These are phyloP conservation scores for Gastrolobium bilobum DNA, from an alignment of 306 rosid species.

Conservation along the genomic window DNA sequence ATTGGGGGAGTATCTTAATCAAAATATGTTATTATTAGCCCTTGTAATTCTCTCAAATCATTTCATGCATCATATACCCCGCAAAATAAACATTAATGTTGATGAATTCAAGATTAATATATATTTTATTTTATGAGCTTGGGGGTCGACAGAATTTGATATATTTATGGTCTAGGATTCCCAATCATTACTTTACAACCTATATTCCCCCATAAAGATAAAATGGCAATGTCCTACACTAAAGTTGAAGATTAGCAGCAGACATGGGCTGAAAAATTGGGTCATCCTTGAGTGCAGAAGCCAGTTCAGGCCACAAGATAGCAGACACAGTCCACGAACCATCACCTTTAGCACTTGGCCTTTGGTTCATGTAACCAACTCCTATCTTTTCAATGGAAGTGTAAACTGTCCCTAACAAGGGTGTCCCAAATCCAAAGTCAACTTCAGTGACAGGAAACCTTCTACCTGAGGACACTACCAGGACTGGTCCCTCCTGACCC, in stretches of 20 bases:
- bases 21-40: too few relatives aligned
- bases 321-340: conserved; percentile 94
- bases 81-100: neutral
- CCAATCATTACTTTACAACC: neutral
- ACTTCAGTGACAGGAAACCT: conserved; percentile 77
- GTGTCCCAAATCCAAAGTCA: conserved; percentile 87
- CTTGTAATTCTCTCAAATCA: neutral
- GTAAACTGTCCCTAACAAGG: conserved; percentile 82
- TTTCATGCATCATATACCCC: neutral
- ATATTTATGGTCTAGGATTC: neutral
- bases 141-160: neutral
- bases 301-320: conserved; percentile 85
- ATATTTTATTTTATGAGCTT: neutral
- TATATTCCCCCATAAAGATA: too few relatives aligned
- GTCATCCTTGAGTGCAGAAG: conserved; percentile 66
- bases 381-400: conserved; percentile 69
- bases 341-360: conserved; percentile 76
- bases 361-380: conserved; percentile 89
- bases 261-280: conserved; percentile 78
- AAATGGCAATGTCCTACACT: conserved; percentile 13
- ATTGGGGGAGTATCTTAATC: too few relatives aligned
- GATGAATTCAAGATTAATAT: neutral
- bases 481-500: conserved; percentile 67
- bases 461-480: conserved; percentile 79
- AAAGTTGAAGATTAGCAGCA: conserved; percentile 66